These are phyloP conservation scores for Metarhizium brunneum DNA, from an alignment of 2,329 filamentous ascomycete species.

Conservation along the genomic window DNA sequence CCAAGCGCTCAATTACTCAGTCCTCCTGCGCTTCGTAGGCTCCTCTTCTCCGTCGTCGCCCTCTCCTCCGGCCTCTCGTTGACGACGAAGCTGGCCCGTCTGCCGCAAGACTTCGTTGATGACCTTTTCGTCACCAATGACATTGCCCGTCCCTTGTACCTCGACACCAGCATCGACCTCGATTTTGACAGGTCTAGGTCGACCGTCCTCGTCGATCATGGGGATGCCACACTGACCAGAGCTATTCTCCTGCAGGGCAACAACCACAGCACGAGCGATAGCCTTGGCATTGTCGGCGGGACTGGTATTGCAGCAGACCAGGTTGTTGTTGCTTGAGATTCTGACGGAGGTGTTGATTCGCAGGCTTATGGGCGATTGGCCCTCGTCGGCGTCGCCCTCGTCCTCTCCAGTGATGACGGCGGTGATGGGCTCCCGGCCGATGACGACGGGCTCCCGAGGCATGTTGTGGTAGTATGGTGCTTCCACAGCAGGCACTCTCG, in stretches of 20 bases:
- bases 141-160: slow-evolving; percentile 34
- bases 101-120: slow-evolving; percentile 19
- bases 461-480: background rate
- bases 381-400: slow-evolving; percentile 11
- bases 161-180: slow-evolving; percentile 36
- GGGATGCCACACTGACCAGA: slow-evolving; percentile 29
- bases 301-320: slow-evolving; percentile 32
- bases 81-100: slow-evolving; percentile 10
- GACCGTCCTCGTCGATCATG: slow-evolving; percentile 36
- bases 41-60: slow-evolving; percentile 11
- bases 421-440: background rate
- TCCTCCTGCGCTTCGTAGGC: slow-evolving; percentile 2
- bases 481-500: background rate
- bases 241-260: slow-evolving; percentile 33
- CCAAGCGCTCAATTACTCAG: background rate
- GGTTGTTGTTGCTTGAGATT: slow-evolving; percentile 38
- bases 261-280: slow-evolving; percentile 35
- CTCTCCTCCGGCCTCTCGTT: slow-evolving; percentile 11
- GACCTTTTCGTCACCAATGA: slow-evolving; percentile 27
- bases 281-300: slow-evolving; percentile 29
- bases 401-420: slow-evolving; percentile 11
- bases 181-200: slow-evolving; percentile 30
- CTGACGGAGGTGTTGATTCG: slow-evolving; percentile 38
- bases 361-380: slow-evolving; percentile 32
- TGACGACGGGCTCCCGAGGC: background rate